Evolutionary conservation across 768 basidiomycete species (phyloP).

Genomic region (Suillus cothurnatus): DNA sequence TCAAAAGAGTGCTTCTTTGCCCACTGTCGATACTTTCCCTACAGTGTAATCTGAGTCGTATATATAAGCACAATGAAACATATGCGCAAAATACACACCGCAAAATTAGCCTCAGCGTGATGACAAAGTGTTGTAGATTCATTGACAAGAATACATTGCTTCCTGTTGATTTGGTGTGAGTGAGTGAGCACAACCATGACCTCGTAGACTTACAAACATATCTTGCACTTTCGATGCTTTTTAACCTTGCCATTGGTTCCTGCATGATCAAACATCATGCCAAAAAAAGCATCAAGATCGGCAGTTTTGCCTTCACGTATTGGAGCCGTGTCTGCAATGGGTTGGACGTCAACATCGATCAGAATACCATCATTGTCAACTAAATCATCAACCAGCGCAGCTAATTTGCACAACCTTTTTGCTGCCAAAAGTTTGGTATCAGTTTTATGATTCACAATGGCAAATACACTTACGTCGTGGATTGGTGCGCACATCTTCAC

Average conservation of each 20-base stretch:
- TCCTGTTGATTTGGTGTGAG: background rate
- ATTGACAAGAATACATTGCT: background rate
- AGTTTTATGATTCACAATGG: background rate
- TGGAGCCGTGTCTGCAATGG: background rate
- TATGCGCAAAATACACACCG: background rate
- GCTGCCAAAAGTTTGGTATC: background rate
- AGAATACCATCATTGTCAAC: conserved; percentile 16
- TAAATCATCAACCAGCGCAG: background rate
- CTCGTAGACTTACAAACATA: background rate
- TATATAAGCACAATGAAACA: background rate
- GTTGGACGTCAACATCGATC: conserved; percentile 12
- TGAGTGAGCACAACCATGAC: background rate
- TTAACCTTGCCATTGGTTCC: background rate
- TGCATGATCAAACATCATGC: background rate
- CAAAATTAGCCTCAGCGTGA: background rate
- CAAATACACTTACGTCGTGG: background rate
- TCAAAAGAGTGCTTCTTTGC: conserved; percentile 24
- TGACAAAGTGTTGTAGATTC: background rate
- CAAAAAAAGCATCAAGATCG: conserved; percentile 1
- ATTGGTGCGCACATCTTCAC: background rate
- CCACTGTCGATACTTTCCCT: conserved; percentile 31
- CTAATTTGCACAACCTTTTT: background rate
- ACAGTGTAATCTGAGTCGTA: background rate
- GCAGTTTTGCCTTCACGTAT: background rate
- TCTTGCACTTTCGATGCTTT: background rate